These are phyloP conservation scores for Moesziomyces sp. DNA, from an alignment of 1,284 basidiomycete genomes.

Conservation along the genomic window DNA sequence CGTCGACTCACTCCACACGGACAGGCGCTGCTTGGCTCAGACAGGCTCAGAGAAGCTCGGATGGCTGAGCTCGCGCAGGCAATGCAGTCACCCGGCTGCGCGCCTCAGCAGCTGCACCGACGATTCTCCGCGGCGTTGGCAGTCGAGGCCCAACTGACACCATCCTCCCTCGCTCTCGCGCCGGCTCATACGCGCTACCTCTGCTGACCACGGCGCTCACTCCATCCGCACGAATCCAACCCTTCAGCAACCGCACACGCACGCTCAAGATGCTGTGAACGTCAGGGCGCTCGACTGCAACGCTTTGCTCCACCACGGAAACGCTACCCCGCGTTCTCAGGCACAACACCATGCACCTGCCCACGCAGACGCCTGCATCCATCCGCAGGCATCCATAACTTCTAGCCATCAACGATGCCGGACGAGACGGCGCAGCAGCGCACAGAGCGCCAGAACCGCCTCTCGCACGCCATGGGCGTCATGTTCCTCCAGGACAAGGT, in stretches of 20 bases:
- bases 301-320: not conserved
- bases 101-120: too few species aligned
- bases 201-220: not conserved
- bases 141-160: too few species aligned
- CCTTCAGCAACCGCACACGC: too few species aligned
- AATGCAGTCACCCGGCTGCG: too few species aligned
- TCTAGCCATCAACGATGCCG: conserved; percentile 5
- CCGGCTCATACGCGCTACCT: too few species aligned
- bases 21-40: too few species aligned
- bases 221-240: not conserved
- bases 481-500: conserved; percentile 61
- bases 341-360: conserved; percentile 11
- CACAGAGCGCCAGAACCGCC: conserved; percentile 36
- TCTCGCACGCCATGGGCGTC: conserved; percentile 61
- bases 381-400: conserved; percentile 3
- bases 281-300: too few species aligned
- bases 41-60: too few species aligned
- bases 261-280: conserved; percentile 9
- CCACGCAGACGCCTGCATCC: conserved; percentile 8
- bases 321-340: not conserved
- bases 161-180: too few species aligned
- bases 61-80: too few species aligned
- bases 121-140: too few species aligned
- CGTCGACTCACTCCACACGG: too few species aligned
- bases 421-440: conserved; percentile 29